Conservation (phyloP, 441 rosid species). For the Eutrema salsugineum region DNA sequence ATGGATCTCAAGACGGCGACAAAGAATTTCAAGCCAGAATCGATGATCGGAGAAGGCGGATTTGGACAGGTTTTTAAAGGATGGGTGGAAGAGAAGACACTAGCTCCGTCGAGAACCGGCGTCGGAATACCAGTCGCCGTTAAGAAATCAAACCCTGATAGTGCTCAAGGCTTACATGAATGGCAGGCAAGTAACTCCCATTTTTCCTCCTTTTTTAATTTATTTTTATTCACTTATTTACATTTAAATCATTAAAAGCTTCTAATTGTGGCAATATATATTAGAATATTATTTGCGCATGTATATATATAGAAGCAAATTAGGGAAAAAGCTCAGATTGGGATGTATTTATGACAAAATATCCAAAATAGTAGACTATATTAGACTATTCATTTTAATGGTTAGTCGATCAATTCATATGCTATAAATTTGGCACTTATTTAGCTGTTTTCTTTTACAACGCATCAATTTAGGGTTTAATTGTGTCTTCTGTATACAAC, state of each 20-base stretch:
- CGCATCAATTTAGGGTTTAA: neutral
- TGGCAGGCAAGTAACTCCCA: constrained; percentile 39
- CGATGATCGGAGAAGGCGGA: constrained; percentile 70
- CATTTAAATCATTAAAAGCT: neutral
- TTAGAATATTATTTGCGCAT: neutral
- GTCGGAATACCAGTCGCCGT: constrained; percentile 74
- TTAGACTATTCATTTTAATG: neutral
- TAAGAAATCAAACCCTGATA: constrained; percentile 78
- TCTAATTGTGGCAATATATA: neutral
- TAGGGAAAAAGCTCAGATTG: neutral
- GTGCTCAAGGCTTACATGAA: constrained; percentile 86
- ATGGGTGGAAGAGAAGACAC: constrained; percentile 59
- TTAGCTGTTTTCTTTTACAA: neutral
- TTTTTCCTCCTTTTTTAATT: neutral
- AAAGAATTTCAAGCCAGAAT: constrained; percentile 46
- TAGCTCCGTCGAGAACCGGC: constrained; percentile 53
- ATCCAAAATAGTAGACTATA: neutral
- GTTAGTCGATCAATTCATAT: neutral
- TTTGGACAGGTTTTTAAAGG: constrained; percentile 73
- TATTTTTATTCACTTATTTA: neutral
- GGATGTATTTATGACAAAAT: neutral
- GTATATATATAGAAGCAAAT: neutral
- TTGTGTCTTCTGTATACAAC: neutral
- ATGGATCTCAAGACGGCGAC: constrained; percentile 53
- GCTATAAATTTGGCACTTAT: neutral